Evolutionary conservation across 352 stramenopile species (phyloP).

Genomic region (Blastocystis sp.): DNA sequence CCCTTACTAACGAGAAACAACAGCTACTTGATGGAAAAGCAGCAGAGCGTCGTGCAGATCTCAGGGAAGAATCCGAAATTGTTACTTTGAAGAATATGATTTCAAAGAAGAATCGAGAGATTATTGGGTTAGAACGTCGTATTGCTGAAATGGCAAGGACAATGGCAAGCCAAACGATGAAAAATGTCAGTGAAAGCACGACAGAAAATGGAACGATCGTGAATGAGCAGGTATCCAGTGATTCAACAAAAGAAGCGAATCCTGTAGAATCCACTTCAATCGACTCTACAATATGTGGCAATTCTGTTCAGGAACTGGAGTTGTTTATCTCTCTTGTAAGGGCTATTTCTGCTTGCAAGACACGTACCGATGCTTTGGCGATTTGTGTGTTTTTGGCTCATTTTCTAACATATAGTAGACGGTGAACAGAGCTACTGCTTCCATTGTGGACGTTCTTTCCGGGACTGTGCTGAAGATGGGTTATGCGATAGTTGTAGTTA

Average conservation of each 20-base stretch:
- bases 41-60: not conserved
- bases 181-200: not conserved
- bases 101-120: conserved; percentile 43
- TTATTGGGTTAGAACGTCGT: not conserved
- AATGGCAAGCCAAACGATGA: not conserved
- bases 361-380: not conserved
- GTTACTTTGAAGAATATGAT: conserved; percentile 23
- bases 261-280: not conserved
- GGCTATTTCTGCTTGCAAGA: not conserved
- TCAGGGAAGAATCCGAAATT: not conserved
- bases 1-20: not conserved
- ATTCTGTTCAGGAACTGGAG: not conserved
- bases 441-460: conserved; percentile 18
- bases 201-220: not conserved
- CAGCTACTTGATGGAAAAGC: not conserved
- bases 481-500: conserved; percentile 4
- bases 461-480: not conserved
- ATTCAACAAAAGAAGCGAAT: not conserved
- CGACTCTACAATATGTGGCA: not conserved
- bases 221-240: not conserved
- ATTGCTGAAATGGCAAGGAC: not conserved
- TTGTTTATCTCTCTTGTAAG: conserved; percentile 9
- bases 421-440: not conserved
- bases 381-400: not conserved
- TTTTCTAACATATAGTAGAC: not conserved